Percentiles rank a stretch among this genome's conserved stretches.
phyloP scores from a whole-genome alignment of 352 stramenopile species.

The Plasmopara halstedii region DNA sequence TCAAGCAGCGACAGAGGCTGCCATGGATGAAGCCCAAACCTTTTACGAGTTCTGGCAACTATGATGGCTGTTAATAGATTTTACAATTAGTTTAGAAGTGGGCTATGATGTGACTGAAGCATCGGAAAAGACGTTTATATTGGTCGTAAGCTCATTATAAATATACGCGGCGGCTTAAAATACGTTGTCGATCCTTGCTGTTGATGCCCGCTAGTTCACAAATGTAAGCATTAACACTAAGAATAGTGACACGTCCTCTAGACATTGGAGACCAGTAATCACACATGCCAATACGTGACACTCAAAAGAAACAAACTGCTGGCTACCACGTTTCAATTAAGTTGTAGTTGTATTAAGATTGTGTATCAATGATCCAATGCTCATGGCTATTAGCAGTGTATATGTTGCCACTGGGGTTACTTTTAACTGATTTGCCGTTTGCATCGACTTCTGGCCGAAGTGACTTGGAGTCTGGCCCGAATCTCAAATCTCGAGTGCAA shows the following conservation, averaged over 20 bases:
- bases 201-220: no score
- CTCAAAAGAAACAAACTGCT: slow-evolving; percentile 9
- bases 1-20: slow-evolving; percentile 22
- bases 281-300: neutral
- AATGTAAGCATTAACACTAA: neutral
- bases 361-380: slow-evolving; percentile 8
- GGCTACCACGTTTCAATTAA: neutral
- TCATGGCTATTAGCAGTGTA: slow-evolving; percentile 6
- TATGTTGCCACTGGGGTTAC: slow-evolving; percentile 3
- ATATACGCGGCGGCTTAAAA: no score
- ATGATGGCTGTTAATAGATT: slow-evolving; percentile 14
- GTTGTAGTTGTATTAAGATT: neutral
- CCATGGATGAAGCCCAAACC: slow-evolving; percentile 20
- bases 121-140: no score
- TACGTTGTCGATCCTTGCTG: no score
- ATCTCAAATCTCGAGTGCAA: slow-evolving; percentile 14
- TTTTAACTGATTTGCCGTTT: neutral
- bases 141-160: no score
- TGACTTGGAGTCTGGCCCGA: neutral
- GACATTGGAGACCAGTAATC: neutral
- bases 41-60: slow-evolving; percentile 35
- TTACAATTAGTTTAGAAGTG: neutral
- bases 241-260: slow-evolving; percentile 8
- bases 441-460: slow-evolving; percentile 4
- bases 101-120: slow-evolving; percentile 13